Conservation (phyloP, 257 asterid species). For the Solanum rostratum region DNA sequence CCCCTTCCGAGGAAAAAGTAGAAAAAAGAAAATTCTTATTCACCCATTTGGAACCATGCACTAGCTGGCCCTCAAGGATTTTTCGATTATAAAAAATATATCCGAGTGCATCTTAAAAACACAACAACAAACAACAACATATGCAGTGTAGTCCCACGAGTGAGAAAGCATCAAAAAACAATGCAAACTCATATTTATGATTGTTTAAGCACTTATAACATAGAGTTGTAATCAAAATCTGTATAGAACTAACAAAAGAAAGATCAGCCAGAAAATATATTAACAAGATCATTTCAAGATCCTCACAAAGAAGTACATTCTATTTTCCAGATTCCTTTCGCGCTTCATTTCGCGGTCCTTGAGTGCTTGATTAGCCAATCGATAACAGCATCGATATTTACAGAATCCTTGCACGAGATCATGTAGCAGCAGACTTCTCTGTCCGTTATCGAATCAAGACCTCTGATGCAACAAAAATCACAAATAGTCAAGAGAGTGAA, state of each 20-base stretch:
- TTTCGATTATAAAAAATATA: background rate
- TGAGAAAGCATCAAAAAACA: background rate
- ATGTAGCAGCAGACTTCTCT: slow-evolving; percentile 94
- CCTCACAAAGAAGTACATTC: background rate
- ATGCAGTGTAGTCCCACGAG: background rate
- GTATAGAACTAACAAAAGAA: background rate
- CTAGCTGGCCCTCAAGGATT: background rate
- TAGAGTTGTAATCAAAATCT: background rate
- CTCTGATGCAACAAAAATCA: slow-evolving; percentile 21
- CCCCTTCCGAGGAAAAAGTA: too few relatives aligned
- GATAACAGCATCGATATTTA: slow-evolving; percentile 66
- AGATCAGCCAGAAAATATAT: background rate
- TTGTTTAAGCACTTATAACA: background rate
- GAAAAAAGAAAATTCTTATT: too few relatives aligned
- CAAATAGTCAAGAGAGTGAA: background rate
- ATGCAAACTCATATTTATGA: background rate
- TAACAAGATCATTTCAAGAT: background rate
- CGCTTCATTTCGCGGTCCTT: slow-evolving; percentile 43
- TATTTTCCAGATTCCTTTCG: background rate
- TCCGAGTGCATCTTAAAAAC: background rate
- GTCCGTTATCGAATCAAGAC: slow-evolving; percentile 41
- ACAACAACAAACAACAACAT: background rate
- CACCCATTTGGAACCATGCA: background rate
- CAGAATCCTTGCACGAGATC: slow-evolving; percentile 87
- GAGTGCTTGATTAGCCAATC: slow-evolving; percentile 89